Base-by-base conservation (phyloP, 164 flowering plant species). In the Warburgia ugandensis region DNA sequence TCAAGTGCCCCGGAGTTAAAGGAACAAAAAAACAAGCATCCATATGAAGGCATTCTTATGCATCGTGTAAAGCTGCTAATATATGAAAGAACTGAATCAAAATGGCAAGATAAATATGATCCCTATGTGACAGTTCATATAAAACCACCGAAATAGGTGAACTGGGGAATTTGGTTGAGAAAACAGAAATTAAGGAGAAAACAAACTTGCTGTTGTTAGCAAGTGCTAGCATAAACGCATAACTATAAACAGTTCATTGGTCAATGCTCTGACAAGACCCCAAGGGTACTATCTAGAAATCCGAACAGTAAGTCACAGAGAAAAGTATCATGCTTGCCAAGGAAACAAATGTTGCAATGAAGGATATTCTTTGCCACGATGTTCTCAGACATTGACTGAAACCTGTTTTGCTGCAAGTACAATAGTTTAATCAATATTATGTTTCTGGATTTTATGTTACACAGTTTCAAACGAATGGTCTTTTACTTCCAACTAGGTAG, bases 311-410 rank as follows among this genome's bases (percentile, higher is more conserved):
- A 17, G 3, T 40, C 13, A 6, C 28, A 43, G 8, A 43, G 3
- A 21, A 19, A 1, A 22, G 25, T 7, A n/a, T n/a, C n/a, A n/a
- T n/a, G n/a, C 25, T 12, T 6, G 1, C 23, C 2, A 43, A 43
- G 4, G 11, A 43, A 4, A 42, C 19, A 42, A 16, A 16, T 19
- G n/a, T 1, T 27, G 16, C 2, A 48, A 6, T 21, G 72, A 86
- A 85, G 96, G 96, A 87, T 91, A 91, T 91, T 84, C 70, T 91
- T 91, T 12, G 83, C 61, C 27, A 87, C 76, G 58, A 87, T 91
- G 53, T 84, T 71, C 30, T 83, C 89, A 0, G 96, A 86, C 96
- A 91, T 91, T 53, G 82, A 45, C 47, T 84, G 95, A 55, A 91
- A 91, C 79, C 96, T 83, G 51, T 75, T 48, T 84, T 90, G 97